Evolutionary conservation across 352 stramenopile genomes (phyloP).

Genomic region (Globisporangium alternatum): DNA sequence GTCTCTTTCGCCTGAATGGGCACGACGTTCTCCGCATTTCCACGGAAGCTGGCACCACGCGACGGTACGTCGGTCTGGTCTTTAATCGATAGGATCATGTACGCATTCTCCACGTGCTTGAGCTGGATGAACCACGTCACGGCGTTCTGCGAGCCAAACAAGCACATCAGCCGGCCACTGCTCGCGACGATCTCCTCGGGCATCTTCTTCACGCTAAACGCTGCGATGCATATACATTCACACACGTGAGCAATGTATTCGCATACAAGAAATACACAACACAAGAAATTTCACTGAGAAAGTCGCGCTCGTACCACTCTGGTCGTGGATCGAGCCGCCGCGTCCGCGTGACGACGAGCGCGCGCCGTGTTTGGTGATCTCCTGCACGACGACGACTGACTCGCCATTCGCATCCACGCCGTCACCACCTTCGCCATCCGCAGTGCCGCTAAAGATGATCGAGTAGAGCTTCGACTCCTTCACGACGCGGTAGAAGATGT

Average conservation of each 20-base stretch:
- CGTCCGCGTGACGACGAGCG: conserved; percentile 21
- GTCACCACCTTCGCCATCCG: conserved; percentile 6
- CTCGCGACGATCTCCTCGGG: conserved; percentile 69
- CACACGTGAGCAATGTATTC: not conserved
- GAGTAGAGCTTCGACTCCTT: conserved; percentile 60
- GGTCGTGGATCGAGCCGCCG: conserved; percentile 25
- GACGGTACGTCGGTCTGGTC: conserved; percentile 16
- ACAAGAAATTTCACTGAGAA: conserved; percentile 1
- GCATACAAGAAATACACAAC: not conserved
- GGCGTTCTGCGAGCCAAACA: conserved; percentile 45
- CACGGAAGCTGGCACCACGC: not conserved
- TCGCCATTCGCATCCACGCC: conserved; percentile 24
- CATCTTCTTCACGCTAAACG: conserved; percentile 79
- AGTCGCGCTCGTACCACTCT: conserved; percentile 29
- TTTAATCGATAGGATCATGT: conserved; percentile 61
- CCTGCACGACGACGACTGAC: conserved; percentile 57
- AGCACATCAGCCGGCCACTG: conserved; percentile 52
- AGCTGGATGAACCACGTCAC: conserved; percentile 74
- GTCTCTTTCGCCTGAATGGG: conserved; percentile 14
- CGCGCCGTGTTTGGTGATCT: conserved; percentile 41
- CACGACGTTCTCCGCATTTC: not conserved
- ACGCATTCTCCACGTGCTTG: conserved; percentile 65
- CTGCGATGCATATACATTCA: conserved; percentile 17
- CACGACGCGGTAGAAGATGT: conserved; percentile 67
- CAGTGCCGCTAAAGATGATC: conserved; percentile 45